Percentiles rank a stretch among this genome's conserved stretches.
phyloP scores from a whole-genome alignment of 2,329 filamentous ascomycete species.

The Trichoderma polysporum region DNA sequence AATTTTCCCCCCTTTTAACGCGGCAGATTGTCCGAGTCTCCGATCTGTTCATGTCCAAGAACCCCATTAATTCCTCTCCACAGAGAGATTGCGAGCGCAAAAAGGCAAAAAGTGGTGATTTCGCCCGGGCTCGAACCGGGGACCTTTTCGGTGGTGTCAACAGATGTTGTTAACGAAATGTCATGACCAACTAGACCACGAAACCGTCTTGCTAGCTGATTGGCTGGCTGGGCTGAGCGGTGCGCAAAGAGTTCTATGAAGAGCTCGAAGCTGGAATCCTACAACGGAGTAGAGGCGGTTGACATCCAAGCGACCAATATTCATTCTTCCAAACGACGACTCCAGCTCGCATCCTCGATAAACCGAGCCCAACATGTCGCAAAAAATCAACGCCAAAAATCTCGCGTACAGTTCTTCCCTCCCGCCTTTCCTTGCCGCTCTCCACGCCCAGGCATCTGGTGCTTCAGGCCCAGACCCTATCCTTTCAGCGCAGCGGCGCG shows the following conservation, averaged over 20 bases:
- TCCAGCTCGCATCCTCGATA: background rate
- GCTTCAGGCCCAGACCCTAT: constrained; percentile 53
- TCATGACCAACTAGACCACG: constrained; percentile 24
- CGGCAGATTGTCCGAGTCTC: background rate
- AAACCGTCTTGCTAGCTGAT: constrained; percentile 16
- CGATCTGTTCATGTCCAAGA: background rate
- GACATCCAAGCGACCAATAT: background rate
- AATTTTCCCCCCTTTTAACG: background rate
- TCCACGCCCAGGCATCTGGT: constrained; percentile 53
- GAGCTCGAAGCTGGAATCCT: background rate
- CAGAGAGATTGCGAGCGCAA: background rate
- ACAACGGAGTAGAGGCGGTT: too few relatives aligned
- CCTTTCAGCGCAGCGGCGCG: constrained; percentile 50
- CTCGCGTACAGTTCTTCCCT: constrained; percentile 62
- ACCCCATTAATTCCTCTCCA: background rate
- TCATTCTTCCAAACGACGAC: background rate
- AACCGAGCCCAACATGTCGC: constrained; percentile 39
- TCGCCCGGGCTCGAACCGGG: constrained; percentile 23
- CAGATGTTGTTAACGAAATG: constrained; percentile 23
- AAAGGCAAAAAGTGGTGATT: constrained; percentile 17
- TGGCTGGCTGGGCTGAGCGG: background rate
- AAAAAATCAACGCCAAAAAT: constrained; percentile 69
- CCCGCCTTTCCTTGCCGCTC: constrained; percentile 60
- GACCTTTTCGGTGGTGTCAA: constrained; percentile 23
- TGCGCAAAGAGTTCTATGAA: background rate